Evolutionary conservation across 2,329 filamentous ascomycete species (phyloP).

Genomic region (Penicillium sp.): DNA sequence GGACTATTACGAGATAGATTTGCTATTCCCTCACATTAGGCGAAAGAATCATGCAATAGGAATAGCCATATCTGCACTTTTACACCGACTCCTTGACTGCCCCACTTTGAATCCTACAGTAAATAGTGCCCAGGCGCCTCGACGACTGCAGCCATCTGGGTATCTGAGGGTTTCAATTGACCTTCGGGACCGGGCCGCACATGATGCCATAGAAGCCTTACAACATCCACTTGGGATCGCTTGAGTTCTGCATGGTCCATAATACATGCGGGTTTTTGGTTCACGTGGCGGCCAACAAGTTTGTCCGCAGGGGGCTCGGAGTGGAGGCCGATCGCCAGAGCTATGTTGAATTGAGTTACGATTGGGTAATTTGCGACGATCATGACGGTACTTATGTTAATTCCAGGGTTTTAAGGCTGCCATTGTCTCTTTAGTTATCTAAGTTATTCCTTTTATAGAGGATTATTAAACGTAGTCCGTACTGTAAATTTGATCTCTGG

Average conservation of each 20-base stretch:
- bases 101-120: neutral
- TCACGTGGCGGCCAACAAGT: neutral
- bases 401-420: neutral
- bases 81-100: neutral
- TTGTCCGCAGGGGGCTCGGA: neutral
- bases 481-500: too few species aligned
- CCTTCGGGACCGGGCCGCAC: neutral
- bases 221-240: neutral
- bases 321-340: neutral
- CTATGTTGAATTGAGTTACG: neutral
- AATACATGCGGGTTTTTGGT: neutral
- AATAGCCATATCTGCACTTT: neutral
- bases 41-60: neutral
- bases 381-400: neutral
- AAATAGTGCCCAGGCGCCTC: neutral
- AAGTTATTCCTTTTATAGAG: neutral
- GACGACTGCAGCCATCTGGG: too few species aligned
- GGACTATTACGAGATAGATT: neutral
- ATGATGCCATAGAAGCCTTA: neutral
- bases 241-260: neutral
- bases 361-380: neutral
- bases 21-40: neutral
- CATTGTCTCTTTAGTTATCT: neutral
- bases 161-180: neutral
- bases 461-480: too few species aligned